Evolutionary conservation across 2,329 filamentous ascomycete species (phyloP).

Genomic region (Emericellopsis cladophorae): DNA sequence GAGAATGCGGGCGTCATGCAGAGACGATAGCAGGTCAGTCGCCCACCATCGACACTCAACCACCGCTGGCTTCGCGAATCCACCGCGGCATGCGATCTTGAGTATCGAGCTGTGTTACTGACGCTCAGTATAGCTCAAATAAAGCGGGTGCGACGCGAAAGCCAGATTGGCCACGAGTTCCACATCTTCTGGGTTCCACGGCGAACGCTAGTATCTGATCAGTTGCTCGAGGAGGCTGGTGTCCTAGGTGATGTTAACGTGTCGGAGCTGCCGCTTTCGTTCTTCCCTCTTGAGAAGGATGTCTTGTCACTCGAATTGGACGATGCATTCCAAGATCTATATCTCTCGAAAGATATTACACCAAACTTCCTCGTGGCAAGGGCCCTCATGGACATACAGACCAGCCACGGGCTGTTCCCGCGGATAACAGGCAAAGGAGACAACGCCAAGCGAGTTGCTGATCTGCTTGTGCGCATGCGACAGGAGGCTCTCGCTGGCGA

Average conservation of each 20-base stretch:
- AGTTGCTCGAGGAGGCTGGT: slow-evolving; percentile 82
- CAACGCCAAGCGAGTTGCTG: slow-evolving; percentile 77
- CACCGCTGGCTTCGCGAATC: too few species aligned
- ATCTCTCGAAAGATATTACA: slow-evolving; percentile 81
- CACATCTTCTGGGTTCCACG: slow-evolving; percentile 94
- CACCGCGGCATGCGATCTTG: too few species aligned
- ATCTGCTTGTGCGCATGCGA: slow-evolving; percentile 80
- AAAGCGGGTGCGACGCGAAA: slow-evolving; percentile 76
- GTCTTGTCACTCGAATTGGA: slow-evolving; percentile 83
- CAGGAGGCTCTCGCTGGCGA: slow-evolving; percentile 78
- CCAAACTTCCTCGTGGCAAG: slow-evolving; percentile 81
- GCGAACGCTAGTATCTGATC: slow-evolving; percentile 81
- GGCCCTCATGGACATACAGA: slow-evolving; percentile 88
- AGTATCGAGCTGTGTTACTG: too few species aligned
- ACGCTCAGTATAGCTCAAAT: slow-evolving; percentile 58
- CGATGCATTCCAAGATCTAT: slow-evolving; percentile 76
- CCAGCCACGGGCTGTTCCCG: slow-evolving; percentile 84
- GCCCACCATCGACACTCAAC: not conserved
- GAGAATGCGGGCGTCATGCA: slow-evolving; percentile 76
- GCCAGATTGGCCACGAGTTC: slow-evolving; percentile 86
- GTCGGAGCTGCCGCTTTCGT: slow-evolving; percentile 74
- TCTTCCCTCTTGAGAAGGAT: slow-evolving; percentile 85
- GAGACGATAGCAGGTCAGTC: slow-evolving; percentile 76
- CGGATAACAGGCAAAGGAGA: slow-evolving; percentile 93
- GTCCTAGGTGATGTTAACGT: slow-evolving; percentile 88